Conservation (phyloP, 257 asterid species). For the Sherardia arvensis region DNA sequence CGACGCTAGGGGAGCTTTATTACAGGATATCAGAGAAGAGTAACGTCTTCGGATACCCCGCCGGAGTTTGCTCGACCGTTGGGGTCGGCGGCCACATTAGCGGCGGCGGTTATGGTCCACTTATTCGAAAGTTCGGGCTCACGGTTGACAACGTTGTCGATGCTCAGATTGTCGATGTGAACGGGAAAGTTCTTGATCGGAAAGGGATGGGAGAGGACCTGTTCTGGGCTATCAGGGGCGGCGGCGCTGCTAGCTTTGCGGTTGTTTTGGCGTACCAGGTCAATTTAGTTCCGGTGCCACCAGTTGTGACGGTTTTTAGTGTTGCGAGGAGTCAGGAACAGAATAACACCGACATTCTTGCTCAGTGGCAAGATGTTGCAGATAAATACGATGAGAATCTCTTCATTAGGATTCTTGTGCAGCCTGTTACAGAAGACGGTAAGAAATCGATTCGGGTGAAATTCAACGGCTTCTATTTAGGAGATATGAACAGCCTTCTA, state of each 20-base stretch:
- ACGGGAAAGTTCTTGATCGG: conserved; percentile 30
- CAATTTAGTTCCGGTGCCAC: conserved; percentile 12
- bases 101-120: conserved; percentile 3
- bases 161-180: conserved; percentile 1
- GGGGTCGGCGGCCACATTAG: conserved; percentile 9
- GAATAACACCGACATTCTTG: not conserved
- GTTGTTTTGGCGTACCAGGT: conserved; percentile 12
- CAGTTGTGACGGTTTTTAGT: conserved; percentile 1
- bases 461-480: conserved; percentile 10
- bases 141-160: conserved; percentile 4
- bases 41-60: conserved; percentile 27
- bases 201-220: conserved; percentile 40
- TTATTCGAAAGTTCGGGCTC: not conserved
- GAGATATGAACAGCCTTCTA: conserved; percentile 5
- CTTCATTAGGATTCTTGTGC: conserved; percentile 16
- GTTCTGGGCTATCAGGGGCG: conserved; percentile 20
- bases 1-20: conserved; percentile 32
- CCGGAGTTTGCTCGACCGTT: conserved; percentile 36
- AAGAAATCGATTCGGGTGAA: conserved; percentile 1
- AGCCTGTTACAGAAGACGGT: not conserved
- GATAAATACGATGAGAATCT: conserved; percentile 13
- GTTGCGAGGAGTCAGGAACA: not conserved
- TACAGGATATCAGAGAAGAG: conserved; percentile 31
- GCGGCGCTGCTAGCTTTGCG: conserved; percentile 18
- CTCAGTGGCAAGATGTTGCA: conserved; percentile 13